Base-by-base conservation (phyloP, 2,329 filamentous ascomycete genomes). In the Colletotrichum graminicola region DNA sequence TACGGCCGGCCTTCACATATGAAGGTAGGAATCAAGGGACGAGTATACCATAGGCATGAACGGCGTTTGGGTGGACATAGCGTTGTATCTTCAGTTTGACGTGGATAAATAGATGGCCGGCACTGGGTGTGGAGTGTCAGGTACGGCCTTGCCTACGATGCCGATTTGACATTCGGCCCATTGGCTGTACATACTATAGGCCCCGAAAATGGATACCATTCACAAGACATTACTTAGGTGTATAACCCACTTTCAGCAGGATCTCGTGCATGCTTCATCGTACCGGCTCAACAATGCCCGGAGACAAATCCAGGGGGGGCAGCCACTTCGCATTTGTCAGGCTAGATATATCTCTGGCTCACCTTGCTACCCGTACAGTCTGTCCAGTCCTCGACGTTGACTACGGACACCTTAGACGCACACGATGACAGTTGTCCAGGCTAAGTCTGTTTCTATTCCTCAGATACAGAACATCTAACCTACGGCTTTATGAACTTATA, bases 381-480 rank as follows among this genome's bases (percentile, higher is more conserved):
- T 41, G 34, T 18, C 34, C 6, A 39, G 32, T 14, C 54, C 21
- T 36, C 26, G 26, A 21, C 18, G 26, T 52, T 52, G 14, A 5
- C 32, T 23, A 12, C 14, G 18, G 18, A 63, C 23, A n/a, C n/a
- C n/a, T 23, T 23, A 11, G 36, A 5, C 41, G 29, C n/a, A 10
- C 23, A n/a, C 21, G 10, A 10, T 32, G 29, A 6, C 39, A 39
- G 36, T 18, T 18, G 47, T 57, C 51, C 36, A 64, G 69, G 65
- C 36, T 47, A 64, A 62, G 34, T 52, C 65, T 69, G 69, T 29
- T 68, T 64, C 52, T 68, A 71, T 57, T 69, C 54, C 18, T 23
- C 49, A 34, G 39, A 63, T 64, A 72, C 39, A 60, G 65, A 60
- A 64, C 65, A 68, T 66, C 66, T 56, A 69, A 63, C 69, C 69